Conservation (phyloP, 371 early-diverging fungal genomes). For the Fennellomyces sp. region DNA sequence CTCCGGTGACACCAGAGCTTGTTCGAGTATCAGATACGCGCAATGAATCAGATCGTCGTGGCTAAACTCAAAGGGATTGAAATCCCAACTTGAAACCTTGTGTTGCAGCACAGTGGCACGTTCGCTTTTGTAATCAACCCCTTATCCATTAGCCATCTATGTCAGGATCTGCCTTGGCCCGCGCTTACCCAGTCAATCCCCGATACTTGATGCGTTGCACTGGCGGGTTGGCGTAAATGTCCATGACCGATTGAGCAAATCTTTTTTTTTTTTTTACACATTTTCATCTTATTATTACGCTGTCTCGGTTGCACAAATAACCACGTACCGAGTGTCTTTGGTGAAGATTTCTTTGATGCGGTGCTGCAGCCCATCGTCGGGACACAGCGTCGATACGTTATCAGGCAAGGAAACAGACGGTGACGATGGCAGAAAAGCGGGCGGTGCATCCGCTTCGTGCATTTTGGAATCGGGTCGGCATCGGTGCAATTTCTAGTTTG, state of each 20-base stretch:
- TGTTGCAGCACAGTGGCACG: slow-evolving; percentile 41
- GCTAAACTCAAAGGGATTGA: slow-evolving; percentile 65
- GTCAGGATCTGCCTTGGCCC: no score
- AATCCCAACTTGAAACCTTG: slow-evolving; percentile 69
- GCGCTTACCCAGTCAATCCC: slow-evolving; percentile 12
- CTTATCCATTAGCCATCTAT: neutral
- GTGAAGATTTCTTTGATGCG: slow-evolving; percentile 27
- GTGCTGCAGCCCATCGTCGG: slow-evolving; percentile 22
- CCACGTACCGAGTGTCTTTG: slow-evolving; percentile 28
- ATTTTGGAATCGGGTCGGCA: slow-evolving; percentile 20
- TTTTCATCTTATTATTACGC: no score
- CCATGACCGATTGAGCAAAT: slow-evolving; percentile 19
- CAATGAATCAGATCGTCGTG: slow-evolving; percentile 69
- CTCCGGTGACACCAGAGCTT: slow-evolving; percentile 60
- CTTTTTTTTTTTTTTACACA: neutral
- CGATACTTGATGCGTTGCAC: slow-evolving; percentile 5
- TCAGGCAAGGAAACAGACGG: slow-evolving; percentile 2
- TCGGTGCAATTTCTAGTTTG: slow-evolving; percentile 21
- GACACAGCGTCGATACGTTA: slow-evolving; percentile 9
- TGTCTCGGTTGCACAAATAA: no score
- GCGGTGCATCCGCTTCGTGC: slow-evolving; percentile 12
- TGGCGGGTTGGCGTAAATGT: slow-evolving; percentile 14
- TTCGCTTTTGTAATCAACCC: slow-evolving; percentile 22
- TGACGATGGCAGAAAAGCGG: slow-evolving; percentile 10
- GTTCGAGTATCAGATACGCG: slow-evolving; percentile 66